A percentile compares a stretch with the other conserved stretches of the same genome.
Evolutionary conservation across 2,329 filamentous ascomycete genomes (phyloP).

Genomic region (Ustulina deusta): DNA sequence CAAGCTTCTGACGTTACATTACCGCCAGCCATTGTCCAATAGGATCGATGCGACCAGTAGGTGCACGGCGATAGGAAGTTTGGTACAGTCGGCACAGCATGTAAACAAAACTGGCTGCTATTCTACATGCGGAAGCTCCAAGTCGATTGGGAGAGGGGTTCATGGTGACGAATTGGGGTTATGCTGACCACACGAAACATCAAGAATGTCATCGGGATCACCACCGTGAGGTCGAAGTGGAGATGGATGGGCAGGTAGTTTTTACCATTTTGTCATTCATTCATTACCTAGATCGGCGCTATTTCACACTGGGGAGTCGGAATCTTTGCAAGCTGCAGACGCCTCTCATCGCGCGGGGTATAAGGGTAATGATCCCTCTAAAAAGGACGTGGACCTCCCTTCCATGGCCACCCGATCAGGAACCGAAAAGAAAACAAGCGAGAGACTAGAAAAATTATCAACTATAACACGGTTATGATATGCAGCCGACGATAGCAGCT

Average conservation of each 20-base stretch:
- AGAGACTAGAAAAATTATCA: constrained; percentile 5
- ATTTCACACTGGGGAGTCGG: constrained; percentile 15
- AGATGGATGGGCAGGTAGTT: neutral
- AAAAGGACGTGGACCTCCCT: constrained; percentile 10
- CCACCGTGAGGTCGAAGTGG: too few relatives aligned
- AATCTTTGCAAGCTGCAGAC: constrained; percentile 10
- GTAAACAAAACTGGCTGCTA: constrained; percentile 7
- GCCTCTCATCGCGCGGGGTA: constrained; percentile 22
- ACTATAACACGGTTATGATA: constrained; percentile 21
- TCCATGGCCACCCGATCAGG: constrained; percentile 3
- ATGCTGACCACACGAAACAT: constrained; percentile 8
- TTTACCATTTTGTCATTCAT: constrained; percentile 11
- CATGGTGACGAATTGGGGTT: constrained; percentile 4
- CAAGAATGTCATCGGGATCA: neutral
- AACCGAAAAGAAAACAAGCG: constrained; percentile 4
- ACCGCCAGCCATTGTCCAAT: constrained; percentile 31
- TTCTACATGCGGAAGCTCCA: constrained; percentile 37
- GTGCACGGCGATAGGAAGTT: constrained; percentile 17
- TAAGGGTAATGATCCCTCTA: constrained; percentile 16
- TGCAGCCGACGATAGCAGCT: neutral
- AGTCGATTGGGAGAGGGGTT: constrained; percentile 20
- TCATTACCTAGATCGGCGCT: constrained; percentile 20
- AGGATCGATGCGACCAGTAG: neutral
- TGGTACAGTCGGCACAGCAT: constrained; percentile 10
- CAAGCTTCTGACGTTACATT: constrained; percentile 28